Base-by-base conservation (phyloP, 139 green algal genomes). In the Chlamydomonas schloesseri region DNA sequence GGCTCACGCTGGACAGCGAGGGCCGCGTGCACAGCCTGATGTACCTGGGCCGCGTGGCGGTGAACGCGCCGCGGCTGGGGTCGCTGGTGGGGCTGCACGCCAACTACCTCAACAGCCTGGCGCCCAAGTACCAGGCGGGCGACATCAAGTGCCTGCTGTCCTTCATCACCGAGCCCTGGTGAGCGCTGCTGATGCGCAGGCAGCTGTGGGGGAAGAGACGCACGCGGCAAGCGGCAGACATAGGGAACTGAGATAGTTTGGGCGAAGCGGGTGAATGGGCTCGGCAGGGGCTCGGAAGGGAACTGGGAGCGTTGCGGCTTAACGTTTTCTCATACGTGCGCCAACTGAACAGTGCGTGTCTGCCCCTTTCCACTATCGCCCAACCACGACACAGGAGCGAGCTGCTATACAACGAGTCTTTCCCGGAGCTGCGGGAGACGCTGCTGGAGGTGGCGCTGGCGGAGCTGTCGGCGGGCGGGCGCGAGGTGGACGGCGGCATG, bases 341-440 rank as follows among this genome's bases (percentile, higher is more conserved):
- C n/a, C n/a, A n/a, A n/a, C n/a, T n/a, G n/a, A n/a, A n/a, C n/a
- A n/a, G n/a, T n/a, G n/a, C n/a, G n/a, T n/a, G n/a, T n/a, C n/a
- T n/a, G n/a, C n/a, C n/a, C n/a, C n/a, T n/a, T n/a, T n/a, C n/a
- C n/a, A n/a, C n/a, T n/a, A n/a, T n/a, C n/a, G n/a, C n/a, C n/a
- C n/a, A n/a, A n/a, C n/a, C n/a, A n/a, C n/a, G n/a, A n/a, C 8
- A 8, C 42, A 50, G 42, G 42, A 62, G 79, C 26, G 73, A 90
- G 33, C n/a, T 91, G 67, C 84, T 95, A 53, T 89, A 88, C 68
- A 90, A 94, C n/a, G 92, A 95, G 55, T 24, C 64, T 1, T 94
- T 95, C 50, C 24, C 64, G 29, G 71, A 46, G 29, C 71, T 95
- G 57, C 85, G 91, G 24, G 67, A 86, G 75, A 50, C 68, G 62